Conservation (phyloP, 768 basidiomycete genomes). For the Stropharia rugosoannulata region DNA sequence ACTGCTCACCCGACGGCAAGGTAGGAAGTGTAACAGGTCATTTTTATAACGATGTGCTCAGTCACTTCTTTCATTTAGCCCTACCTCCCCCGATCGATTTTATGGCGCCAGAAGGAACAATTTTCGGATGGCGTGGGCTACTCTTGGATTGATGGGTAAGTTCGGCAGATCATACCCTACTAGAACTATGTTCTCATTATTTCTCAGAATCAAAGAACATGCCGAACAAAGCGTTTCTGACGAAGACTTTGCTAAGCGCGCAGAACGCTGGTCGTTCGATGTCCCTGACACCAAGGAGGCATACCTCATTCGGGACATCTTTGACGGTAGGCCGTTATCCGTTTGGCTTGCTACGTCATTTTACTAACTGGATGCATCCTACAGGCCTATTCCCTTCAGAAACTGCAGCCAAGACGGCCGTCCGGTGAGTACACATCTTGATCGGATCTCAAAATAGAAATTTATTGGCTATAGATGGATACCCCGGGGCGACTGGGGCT, state of each 20-base stretch:
- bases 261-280: conserved; percentile 73
- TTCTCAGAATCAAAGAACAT: conserved; percentile 82
- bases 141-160: conserved; percentile 96
- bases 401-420: conserved; percentile 87
- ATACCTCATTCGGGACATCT: conserved; percentile 88
- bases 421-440: conserved; percentile 56
- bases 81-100: conserved; percentile 90
- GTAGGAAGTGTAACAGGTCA: conserved; percentile 26
- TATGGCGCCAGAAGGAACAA: conserved; percentile 99
- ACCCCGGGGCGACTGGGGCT: conserved; percentile 96
- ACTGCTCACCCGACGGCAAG: conserved; percentile 77
- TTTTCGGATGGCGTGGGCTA: conserved; percentile 99
- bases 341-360: neutral
- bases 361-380: conserved; percentile 2
- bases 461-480: conserved; percentile 63
- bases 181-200: neutral
- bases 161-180: neutral
- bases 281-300: conserved; percentile 97
- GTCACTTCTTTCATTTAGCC: conserved; percentile 36
- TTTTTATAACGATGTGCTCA: neutral
- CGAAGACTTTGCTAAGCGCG: conserved; percentile 71
- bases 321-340: conserved; percentile 58
- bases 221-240: conserved; percentile 77
- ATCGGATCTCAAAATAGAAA: conserved; percentile 5
- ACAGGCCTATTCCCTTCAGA: conserved; percentile 80